Percentiles rank a stretch among this genome's conserved stretches.
Conservation (phyloP, 2,329 filamentous ascomycete species). For the Pseudofabraea citricarpa region DNA sequence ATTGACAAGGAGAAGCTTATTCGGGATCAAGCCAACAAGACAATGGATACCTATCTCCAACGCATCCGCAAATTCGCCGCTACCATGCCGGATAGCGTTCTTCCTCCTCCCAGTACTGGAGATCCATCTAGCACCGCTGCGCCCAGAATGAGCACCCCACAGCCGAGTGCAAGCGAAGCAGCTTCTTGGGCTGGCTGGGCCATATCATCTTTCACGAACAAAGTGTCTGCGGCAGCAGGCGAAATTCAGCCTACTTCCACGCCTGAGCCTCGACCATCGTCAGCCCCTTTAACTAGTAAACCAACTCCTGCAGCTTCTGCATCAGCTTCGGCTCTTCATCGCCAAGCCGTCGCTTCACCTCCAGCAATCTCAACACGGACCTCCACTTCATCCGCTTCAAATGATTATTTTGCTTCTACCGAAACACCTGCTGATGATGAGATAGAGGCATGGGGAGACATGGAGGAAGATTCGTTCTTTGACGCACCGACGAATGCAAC, state of each 20-base stretch:
- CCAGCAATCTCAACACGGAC: conserved; percentile 38
- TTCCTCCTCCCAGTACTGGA: conserved; percentile 59
- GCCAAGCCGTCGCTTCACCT: conserved; percentile 53
- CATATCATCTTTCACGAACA: conserved; percentile 97
- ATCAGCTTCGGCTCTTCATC: conserved; percentile 55
- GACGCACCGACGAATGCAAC: conserved; percentile 20
- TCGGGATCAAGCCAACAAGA: conserved; percentile 86
- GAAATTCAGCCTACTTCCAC: conserved; percentile 63
- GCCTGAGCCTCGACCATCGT: conserved; percentile 35
- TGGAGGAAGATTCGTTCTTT: conserved; percentile 49
- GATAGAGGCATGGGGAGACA: conserved; percentile 70
- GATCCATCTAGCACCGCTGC: conserved; percentile 37
- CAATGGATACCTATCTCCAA: conserved; percentile 79
- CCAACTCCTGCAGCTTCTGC: conserved; percentile 34
- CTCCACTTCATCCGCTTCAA: conserved; percentile 41
- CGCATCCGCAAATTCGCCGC: conserved; percentile 75
- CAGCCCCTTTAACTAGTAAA: conserved; percentile 32
- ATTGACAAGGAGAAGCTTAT: conserved; percentile 96
- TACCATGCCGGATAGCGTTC: conserved; percentile 72
- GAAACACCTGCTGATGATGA: conserved; percentile 58
- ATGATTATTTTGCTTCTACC: conserved; percentile 40
- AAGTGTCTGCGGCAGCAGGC: conserved; percentile 75
- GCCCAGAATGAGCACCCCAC: conserved; percentile 76
- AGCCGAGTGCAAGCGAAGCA: conserved; percentile 51
- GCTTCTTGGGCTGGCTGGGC: conserved; percentile 92